Base-by-base conservation (phyloP, 805 yeast genomes). In the Lachancea cidri region DNA sequence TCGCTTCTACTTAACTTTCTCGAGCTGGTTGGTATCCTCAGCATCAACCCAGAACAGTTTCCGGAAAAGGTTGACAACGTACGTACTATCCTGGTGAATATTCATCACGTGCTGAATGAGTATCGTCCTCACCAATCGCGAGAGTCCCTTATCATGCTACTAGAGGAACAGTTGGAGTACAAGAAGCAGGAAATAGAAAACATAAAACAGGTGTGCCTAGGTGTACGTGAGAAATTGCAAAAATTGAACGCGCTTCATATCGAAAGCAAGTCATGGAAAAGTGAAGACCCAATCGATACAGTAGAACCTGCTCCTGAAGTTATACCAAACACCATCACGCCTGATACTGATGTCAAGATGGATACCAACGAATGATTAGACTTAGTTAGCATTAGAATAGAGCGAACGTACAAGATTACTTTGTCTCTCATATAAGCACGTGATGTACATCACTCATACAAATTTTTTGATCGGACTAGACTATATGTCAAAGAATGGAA, bases 111-210 rank as follows among this genome's bases (percentile, higher is more conserved):
- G 29, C 66, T 93, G 44, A 93, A 93, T 60, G 88, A 89, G 39
- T 93, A 93, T 63, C 71, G 98, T 46, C 93, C 97, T 2, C 98
- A 93, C 62, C 98, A 93, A 58, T 83, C 95, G 3, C 72, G 97
- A 39, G 98, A 93, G 55, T 81, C 89, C 37, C 69, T 93, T 48
- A 86, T 88, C 33, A 71, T 86, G 70, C 68, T 83, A 40, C 65
- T 86, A 57, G 79, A 75, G 52, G 81, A 77, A 39, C 88, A 84
- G 55, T 76, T 91, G 25, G 84, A 76, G 37, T 69, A 72, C 33
- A 83, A 83, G 52, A 69, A 70, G 38, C 55, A 62, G 4, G 83
- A 81, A 45, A 81, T 83, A 6, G 61, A 57, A 29, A 58, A 60
- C 11, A 67, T 73, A 22, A 62, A 68, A 24, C 47, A 55, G 30